A percentile compares a stretch with the other conserved stretches of the same genome.
phyloP scores from a whole-genome alignment of 441 rosid species.

The Breynia disticha region DNA sequence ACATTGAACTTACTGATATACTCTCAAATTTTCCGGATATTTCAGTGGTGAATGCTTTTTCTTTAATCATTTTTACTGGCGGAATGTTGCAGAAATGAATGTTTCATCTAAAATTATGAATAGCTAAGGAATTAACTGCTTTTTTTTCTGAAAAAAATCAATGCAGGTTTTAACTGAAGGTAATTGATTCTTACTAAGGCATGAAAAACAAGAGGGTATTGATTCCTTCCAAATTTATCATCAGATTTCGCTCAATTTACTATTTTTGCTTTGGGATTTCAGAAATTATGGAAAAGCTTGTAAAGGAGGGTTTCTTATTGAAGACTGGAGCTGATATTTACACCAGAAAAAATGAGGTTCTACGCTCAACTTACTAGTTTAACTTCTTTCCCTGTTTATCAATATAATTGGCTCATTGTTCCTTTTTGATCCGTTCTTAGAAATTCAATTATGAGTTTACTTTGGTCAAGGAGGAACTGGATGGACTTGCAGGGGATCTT shows the following conservation, averaged over 20 bases:
- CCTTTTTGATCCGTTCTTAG: constrained; percentile 23
- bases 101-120: not conserved
- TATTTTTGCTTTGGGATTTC: constrained; percentile 23
- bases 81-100: not conserved
- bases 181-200: constrained; percentile 20
- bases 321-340: constrained; percentile 54
- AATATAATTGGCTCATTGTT: constrained; percentile 7
- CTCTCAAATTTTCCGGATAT: constrained; percentile 78
- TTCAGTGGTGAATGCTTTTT: constrained; percentile 41
- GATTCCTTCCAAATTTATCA: constrained; percentile 3
- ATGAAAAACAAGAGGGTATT: constrained; percentile 10
- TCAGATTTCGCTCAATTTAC: constrained; percentile 7
- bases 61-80: not conserved
- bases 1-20: constrained; percentile 55
- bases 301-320: constrained; percentile 49
- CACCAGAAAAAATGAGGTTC: constrained; percentile 50
- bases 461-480: constrained; percentile 69
- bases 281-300: constrained; percentile 87
- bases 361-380: constrained; percentile 5
- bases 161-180: constrained; percentile 81
- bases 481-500: constrained; percentile 25
- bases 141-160: constrained; percentile 5
- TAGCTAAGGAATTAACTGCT: not conserved
- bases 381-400: constrained; percentile 4
- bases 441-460: constrained; percentile 41